phyloP scores from a whole-genome alignment of 306 rosid genomes.

The Prunus davidiana region DNA sequence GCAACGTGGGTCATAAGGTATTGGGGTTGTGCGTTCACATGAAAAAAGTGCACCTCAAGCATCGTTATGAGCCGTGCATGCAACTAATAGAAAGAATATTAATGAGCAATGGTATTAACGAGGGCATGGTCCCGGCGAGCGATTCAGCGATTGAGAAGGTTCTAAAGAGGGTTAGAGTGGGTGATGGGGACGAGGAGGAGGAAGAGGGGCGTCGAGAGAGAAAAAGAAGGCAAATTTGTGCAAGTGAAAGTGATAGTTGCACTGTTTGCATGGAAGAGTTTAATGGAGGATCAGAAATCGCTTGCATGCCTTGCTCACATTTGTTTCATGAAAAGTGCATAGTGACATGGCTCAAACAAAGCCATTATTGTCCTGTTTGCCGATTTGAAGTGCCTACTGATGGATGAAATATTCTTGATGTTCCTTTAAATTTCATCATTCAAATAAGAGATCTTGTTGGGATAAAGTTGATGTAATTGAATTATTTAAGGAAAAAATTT shows the following conservation, averaged over 20 bases:
- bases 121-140: not conserved
- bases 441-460: no score
- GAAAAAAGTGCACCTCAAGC: not conserved
- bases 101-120: not conserved
- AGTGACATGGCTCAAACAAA: conserved; percentile 4
- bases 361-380: conserved; percentile 19
- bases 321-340: conserved; percentile 19
- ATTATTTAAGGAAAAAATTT: no score
- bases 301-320: conserved; percentile 14
- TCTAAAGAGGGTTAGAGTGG: not conserved
- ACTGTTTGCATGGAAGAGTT: conserved; percentile 17
- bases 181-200: not conserved
- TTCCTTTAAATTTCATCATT: no score
- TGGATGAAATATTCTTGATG: no score
- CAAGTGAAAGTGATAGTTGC: not conserved
- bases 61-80: not conserved
- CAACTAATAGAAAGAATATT: not conserved
- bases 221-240: not conserved
- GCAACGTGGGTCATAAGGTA: not conserved
- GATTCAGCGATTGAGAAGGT: no score
- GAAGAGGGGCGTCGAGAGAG: not conserved
- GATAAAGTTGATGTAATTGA: no score
- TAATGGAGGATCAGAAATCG: not conserved
- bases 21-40: not conserved
- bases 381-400: conserved; percentile 12